A percentile compares a stretch with the other conserved stretches of the same genome.
Conservation (phyloP, 768 basidiomycete species). For the Nevesoporus exiguus region DNA sequence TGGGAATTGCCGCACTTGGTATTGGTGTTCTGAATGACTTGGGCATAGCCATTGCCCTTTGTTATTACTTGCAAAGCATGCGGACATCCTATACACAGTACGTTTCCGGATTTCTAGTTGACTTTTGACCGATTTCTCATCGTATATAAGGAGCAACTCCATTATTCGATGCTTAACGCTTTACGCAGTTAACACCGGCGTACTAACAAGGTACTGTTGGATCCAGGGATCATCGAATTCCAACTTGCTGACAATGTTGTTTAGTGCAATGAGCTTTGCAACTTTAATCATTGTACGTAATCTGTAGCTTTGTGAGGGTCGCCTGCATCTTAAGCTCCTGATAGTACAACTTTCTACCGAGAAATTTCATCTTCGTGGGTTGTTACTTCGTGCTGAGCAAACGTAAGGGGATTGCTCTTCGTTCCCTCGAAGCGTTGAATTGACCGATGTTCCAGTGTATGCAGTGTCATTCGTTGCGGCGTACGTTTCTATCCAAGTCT, state of each 20-base stretch:
- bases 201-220: constrained; percentile 50
- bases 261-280: constrained; percentile 35
- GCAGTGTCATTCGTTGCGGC: constrained; percentile 65
- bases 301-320: background rate
- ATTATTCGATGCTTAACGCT: constrained; percentile 53
- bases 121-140: background rate
- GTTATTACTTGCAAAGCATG: constrained; percentile 51
- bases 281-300: constrained; percentile 54
- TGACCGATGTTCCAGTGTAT: constrained; percentile 42
- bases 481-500: constrained; percentile 33
- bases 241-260: background rate
- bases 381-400: constrained; percentile 67
- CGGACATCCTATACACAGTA: constrained; percentile 48
- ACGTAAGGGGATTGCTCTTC: constrained; percentile 38
- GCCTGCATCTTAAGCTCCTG: background rate
- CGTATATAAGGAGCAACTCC: constrained; percentile 44
- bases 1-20: constrained; percentile 49
- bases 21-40: constrained; percentile 50
- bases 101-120: constrained; percentile 9
- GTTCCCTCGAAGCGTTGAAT: background rate
- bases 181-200: constrained; percentile 64
- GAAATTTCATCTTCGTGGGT: constrained; percentile 57
- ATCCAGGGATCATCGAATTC: background rate
- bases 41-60: constrained; percentile 48
- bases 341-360: constrained; percentile 54